These are phyloP conservation scores for Bipolaris oryzae DNA, from an alignment of 2,329 filamentous ascomycete genomes.

Conservation along the genomic window DNA sequence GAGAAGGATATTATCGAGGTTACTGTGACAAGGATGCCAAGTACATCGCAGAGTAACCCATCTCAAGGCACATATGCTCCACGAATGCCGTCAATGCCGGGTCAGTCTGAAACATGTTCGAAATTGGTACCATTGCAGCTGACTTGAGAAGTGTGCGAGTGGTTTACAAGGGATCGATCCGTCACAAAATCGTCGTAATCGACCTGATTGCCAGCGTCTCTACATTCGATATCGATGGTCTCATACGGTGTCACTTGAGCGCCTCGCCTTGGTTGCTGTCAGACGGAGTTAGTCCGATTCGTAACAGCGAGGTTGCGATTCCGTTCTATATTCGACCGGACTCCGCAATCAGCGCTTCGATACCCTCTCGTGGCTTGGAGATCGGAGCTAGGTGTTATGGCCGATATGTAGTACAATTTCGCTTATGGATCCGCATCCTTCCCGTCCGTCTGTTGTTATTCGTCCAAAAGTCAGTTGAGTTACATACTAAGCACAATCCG, in stretches of 20 bases:
- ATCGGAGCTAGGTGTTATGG: conserved; percentile 6
- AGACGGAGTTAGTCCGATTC: background rate
- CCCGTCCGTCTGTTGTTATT: background rate
- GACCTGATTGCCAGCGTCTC: background rate
- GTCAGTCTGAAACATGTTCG: conserved; percentile 11
- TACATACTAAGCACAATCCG: background rate
- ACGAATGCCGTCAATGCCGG: conserved; percentile 14
- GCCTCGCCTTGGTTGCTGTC: background rate
- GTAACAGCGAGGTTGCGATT: background rate
- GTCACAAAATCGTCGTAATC: background rate
- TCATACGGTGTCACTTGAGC: background rate
- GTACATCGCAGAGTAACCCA: background rate
- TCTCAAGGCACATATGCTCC: conserved; percentile 2
- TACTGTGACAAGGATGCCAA: background rate
- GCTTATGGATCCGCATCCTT: background rate
- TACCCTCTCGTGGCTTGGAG: background rate
- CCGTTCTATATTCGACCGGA: background rate
- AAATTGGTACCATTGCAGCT: conserved; percentile 5
- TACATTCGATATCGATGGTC: background rate
- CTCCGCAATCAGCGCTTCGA: background rate
- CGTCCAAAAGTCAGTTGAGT: background rate
- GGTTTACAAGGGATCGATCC: background rate
- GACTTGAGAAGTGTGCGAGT: background rate
- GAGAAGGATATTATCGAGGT: conserved; percentile 16
- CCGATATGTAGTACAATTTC: background rate